phyloP scores from a whole-genome alignment of 2,329 filamentous ascomycete genomes.

The Microdochium nivale region DNA sequence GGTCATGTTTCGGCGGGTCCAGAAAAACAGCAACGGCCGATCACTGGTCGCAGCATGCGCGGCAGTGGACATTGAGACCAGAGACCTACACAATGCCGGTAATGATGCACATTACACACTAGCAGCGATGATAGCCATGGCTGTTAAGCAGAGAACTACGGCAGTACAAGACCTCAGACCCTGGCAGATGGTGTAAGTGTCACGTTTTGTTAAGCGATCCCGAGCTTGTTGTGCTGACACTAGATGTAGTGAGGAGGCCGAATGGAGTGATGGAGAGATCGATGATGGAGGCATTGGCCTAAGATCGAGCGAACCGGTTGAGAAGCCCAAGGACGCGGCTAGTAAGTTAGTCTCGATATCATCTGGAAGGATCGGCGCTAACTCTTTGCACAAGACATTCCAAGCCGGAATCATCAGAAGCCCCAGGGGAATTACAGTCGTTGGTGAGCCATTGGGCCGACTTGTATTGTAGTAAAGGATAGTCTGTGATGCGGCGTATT shows the following conservation, averaged over 20 bases:
- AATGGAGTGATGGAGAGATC: conserved; percentile 21
- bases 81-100: conserved; percentile 74
- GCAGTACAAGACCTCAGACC: not conserved
- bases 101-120: conserved; percentile 81
- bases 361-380: not conserved
- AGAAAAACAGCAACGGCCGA: conserved; percentile 39
- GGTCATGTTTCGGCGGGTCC: conserved; percentile 57
- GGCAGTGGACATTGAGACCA: conserved; percentile 10
- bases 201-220: not conserved
- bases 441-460: not conserved
- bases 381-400: not conserved
- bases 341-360: conserved; percentile 3
- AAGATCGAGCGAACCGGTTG: conserved; percentile 7
- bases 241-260: conserved; percentile 7
- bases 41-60: not conserved
- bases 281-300: conserved; percentile 17
- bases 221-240: not conserved
- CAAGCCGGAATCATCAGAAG: not conserved
- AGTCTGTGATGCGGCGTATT: too few relatives aligned
- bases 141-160: conserved; percentile 24
- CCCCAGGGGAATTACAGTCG: not conserved
- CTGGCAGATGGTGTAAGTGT: conserved; percentile 1
- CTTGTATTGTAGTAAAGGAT: not conserved
- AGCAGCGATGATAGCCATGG: conserved; percentile 60
- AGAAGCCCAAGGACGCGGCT: not conserved